Evolutionary conservation across 768 basidiomycete species (phyloP), one percentile per base, ranked within the genome.

Genomic region (Nidularia pulvinata): DNA sequence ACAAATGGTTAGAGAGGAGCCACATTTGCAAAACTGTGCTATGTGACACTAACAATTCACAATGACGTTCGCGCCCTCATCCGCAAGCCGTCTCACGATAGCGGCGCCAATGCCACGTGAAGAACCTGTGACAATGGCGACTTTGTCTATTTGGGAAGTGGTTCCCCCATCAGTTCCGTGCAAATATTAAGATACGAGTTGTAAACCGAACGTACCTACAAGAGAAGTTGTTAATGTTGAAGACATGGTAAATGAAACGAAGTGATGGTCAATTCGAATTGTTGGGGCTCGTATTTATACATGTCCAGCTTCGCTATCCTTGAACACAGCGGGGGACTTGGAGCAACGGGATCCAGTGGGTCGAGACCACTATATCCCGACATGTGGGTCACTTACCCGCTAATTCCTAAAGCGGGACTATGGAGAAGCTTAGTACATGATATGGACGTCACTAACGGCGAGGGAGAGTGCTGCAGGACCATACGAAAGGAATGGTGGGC

Each of bases 41-140:
- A 46, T n/a, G 45, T 10, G 3, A 42, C 10, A 46, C 14, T n/a
- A 11, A 46, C 45, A 83, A 72, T 85, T 84, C 30, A 86, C 75
- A 30, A 84, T 73, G 49, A 85, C 82, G 55, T 72, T 74, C 2
- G 83, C 83, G 10, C 85, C 84, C 58, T 82, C 72, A 37, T 70
- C 73, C n/a, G 78, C 84, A 16, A 86, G 72, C 37, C 72, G 69
- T 44, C 64, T 69, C 2, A 81, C 83, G 52, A 84, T 76, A 10
- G 80, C 74, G 0, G 83, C 84, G 35, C 84, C 85, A 30, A 83
- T 85, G n/a, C 75, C 76, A 10, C 82, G 78, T 11, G 84, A 84
- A 6, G 83, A 83, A 30, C 84, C 83, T 13, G 84, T 85, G 39
- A 85, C 76, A 47, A 85, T 65, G 19, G 80, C 80, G 22, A 80